A percentile compares a stretch with the other conserved stretches of the same genome.
Evolutionary conservation across 495 filamentous ascomycete species (phyloP).

Genomic region (Choiromyces venosus): DNA sequence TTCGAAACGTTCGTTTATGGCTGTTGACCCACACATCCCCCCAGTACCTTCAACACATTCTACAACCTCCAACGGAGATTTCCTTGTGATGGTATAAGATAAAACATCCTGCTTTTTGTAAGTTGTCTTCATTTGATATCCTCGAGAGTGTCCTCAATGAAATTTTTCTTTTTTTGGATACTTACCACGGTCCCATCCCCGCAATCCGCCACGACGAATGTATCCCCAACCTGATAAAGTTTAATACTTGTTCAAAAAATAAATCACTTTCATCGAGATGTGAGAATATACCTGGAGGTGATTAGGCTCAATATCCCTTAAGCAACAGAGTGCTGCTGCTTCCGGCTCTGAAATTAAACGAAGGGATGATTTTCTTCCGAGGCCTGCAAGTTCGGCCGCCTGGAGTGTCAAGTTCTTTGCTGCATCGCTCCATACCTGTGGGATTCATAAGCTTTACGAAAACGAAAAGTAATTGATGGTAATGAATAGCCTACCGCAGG

Average conservation of each 20-base stretch:
- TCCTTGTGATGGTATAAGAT: conserved; percentile 49
- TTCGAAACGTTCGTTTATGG: conserved; percentile 25
- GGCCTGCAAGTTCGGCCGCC: conserved; percentile 21
- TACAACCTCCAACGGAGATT: conserved; percentile 33
- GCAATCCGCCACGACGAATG: conserved; percentile 25
- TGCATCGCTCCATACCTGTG: conserved; percentile 23
- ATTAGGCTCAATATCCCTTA: conserved; percentile 10
- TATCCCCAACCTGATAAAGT: conserved; percentile 17
- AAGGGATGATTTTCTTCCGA: conserved; percentile 1
- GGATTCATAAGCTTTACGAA: conserved; percentile 11
- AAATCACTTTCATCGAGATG: conserved; percentile 43
- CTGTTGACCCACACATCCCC: conserved; percentile 21
- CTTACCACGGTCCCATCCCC: conserved; percentile 26
- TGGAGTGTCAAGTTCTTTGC: conserved; percentile 21
- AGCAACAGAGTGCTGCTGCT: conserved; percentile 22
- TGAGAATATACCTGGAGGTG: conserved; percentile 12
- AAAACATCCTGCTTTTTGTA: conserved; percentile 43
- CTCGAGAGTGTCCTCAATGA: no score
- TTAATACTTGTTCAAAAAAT: not conserved
- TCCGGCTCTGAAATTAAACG: conserved; percentile 27
- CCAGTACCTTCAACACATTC: conserved; percentile 19
- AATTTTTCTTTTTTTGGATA: no score
- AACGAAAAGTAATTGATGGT: not conserved
- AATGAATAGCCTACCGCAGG: conserved; percentile 21
- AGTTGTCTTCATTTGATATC: no score